Conservation (phyloP, 1,284 basidiomycete species). For the Ganoderma lucidum region DNA sequence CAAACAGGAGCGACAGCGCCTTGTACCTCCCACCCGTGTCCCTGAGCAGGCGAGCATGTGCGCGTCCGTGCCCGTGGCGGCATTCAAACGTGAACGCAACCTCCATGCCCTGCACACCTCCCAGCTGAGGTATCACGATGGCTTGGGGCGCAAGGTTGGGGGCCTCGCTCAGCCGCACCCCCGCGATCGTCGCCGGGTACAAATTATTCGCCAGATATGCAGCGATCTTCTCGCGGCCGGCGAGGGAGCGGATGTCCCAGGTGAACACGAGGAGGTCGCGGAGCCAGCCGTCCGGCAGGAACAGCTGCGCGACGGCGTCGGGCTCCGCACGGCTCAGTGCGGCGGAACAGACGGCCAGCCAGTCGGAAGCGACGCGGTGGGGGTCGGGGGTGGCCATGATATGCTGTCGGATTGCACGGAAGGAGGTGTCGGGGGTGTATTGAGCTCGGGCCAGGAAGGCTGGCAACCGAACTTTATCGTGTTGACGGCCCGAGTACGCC, state of each 20-base stretch:
- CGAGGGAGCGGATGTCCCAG: constrained; percentile 69
- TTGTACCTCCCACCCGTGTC: constrained; percentile 25
- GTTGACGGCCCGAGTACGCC: not conserved
- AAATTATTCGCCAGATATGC: constrained; percentile 51
- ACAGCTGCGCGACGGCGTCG: constrained; percentile 43
- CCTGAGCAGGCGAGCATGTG: constrained; percentile 45
- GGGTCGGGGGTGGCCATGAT: constrained; percentile 19
- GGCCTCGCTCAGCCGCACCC: constrained; percentile 42
- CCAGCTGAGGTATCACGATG: constrained; percentile 28
- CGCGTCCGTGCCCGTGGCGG: constrained; percentile 45
- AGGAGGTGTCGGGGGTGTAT: not conserved
- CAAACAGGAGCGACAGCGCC: constrained; percentile 40
- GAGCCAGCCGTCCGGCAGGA: constrained; percentile 57
- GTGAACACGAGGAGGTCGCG: constrained; percentile 69
- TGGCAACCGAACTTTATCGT: constrained; percentile 5
- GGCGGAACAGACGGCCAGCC: constrained; percentile 53
- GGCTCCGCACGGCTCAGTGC: constrained; percentile 46
- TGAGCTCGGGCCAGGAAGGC: not conserved
- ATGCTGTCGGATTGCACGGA: constrained; percentile 1
- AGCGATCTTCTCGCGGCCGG: constrained; percentile 48
- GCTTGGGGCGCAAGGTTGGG: constrained; percentile 38
- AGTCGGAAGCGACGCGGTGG: constrained; percentile 46
- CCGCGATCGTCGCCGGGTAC: constrained; percentile 33
- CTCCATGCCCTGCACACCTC: constrained; percentile 29
- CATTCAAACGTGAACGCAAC: constrained; percentile 53